phyloP scores from a whole-genome alignment of 2,329 filamentous ascomycete species.

The Hypoxylon sp. region DNA sequence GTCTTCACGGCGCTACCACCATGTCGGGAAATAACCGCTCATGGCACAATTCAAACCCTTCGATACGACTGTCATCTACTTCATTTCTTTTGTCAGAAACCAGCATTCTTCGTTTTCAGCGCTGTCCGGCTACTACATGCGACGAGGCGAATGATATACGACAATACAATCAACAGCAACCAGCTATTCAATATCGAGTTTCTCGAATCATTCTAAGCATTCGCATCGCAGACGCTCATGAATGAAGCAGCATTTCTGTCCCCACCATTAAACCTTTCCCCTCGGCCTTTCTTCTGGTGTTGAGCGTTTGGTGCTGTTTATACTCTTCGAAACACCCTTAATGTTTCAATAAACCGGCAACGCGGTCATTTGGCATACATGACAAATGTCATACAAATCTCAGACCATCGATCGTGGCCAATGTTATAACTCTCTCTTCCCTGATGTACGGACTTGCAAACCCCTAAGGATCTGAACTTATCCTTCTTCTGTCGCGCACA shows the following conservation, averaged over 20 bases:
- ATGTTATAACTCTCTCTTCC: conserved; percentile 27
- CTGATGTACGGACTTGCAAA: conserved; percentile 33
- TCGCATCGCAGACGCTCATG: conserved; percentile 30
- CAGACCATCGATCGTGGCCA: conserved; percentile 19
- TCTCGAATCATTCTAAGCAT: conserved; percentile 26
- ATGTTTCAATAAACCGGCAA: conserved; percentile 54
- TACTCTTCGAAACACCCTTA: conserved; percentile 48
- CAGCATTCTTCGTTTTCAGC: conserved; percentile 49
- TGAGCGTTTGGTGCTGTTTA: conserved; percentile 52
- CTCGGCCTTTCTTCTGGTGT: conserved; percentile 47
- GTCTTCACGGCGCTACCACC: conserved; percentile 18
- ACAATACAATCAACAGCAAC: conserved; percentile 47
- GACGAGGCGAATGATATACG: conserved; percentile 51
- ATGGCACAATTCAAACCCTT: conserved; percentile 32
- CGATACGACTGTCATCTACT: conserved; percentile 51
- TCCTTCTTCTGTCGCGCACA: conserved; percentile 38
- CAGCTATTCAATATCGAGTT: conserved; percentile 35
- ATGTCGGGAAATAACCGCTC: conserved; percentile 10
- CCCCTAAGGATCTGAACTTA: conserved; percentile 39
- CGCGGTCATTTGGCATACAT: conserved; percentile 23
- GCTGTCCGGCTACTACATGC: conserved; percentile 51
- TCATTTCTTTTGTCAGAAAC: conserved; percentile 56
- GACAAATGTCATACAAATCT: conserved; percentile 14
- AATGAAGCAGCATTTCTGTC: conserved; percentile 35
- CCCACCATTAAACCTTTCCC: conserved; percentile 47